Base-by-base conservation (phyloP, 2,329 filamentous ascomycete genomes). In the Pyrenophora tritici-repentis region DNA sequence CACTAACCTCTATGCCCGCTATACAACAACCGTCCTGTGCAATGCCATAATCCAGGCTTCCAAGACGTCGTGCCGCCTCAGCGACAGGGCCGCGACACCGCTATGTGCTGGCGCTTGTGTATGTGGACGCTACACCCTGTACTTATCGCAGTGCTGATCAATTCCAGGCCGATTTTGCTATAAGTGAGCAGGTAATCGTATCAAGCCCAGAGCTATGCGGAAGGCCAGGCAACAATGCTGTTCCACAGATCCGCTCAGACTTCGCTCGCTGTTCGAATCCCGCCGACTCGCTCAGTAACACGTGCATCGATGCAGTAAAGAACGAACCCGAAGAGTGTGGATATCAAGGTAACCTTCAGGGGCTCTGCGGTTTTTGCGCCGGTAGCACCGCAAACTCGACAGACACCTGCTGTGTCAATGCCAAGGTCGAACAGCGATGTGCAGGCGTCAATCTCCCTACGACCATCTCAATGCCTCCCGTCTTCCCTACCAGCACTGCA, bases 21-120 rank as follows among this genome's bases (percentile, higher is more conserved):
- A 93, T 76, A 96, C 93, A 4, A 94, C 86, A 39, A 94, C 89
- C 55, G 87, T 95, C 58, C 83, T 99, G 59, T 99, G 94, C 81
- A 97, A 95, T 79, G 83, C 90, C 59, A 89, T 99, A 68, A 84
- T 99, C 42, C 94, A 99, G 75, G 92, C 91, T 70, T 97, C 94
- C 4, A 85, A 88, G 64, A 70, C 76, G 9, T 70, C 81, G 20
- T 99, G 94, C 75, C 75, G 77, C 16, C 77, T 95, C 38, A 82
- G 86, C 0, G 73, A 80, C n/a, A 75, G 81, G 24, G 78, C 86
- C 35, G 85, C 89, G 4, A 79, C 80, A 51, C 91, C 94, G 2
- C 79, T 97, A 13, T 99, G 94, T 74, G 94, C 93, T 38, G 88
- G 94, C 57, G 87, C 89, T 58, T 99, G 94, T 75, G 90, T 90